phyloP scores from a whole-genome alignment of 2,329 filamentous ascomycete species.

The Colletotrichum graminicola region DNA sequence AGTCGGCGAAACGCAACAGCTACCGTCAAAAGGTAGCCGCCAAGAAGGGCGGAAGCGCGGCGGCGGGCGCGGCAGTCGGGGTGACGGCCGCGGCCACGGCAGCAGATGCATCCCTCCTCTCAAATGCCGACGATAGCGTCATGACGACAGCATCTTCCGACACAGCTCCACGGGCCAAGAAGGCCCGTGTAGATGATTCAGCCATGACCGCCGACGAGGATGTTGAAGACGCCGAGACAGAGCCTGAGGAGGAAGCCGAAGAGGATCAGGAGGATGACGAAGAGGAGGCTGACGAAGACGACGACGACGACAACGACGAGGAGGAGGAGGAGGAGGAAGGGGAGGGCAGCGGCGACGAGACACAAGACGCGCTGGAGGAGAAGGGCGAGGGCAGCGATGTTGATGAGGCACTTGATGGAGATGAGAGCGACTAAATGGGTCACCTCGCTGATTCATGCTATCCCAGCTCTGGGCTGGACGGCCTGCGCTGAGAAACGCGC shows the following conservation, averaged over 20 bases:
- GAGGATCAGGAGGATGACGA: conserved; percentile 60
- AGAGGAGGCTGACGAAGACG: conserved; percentile 58
- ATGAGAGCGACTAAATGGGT: conserved; percentile 65
- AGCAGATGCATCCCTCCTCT: conserved; percentile 48
- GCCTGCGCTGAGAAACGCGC: too few relatives aligned
- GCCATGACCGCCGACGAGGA: conserved; percentile 50
- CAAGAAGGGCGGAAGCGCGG: conserved; percentile 61
- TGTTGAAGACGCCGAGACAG: conserved; percentile 58
- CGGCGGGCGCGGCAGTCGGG: conserved; percentile 41
- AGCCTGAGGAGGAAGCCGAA: conserved; percentile 60
- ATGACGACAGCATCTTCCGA: conserved; percentile 47
- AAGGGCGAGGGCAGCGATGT: conserved; percentile 62
- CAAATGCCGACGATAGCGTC: conserved; percentile 50
- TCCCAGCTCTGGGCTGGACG: background rate
- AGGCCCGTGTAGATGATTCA: conserved; percentile 61
- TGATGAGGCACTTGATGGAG: conserved; percentile 73
- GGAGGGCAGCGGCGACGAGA: conserved; percentile 65
- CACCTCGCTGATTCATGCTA: background rate
- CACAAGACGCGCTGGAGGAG: conserved; percentile 65
- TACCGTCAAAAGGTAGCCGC: conserved; percentile 78
- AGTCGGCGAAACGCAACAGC: conserved; percentile 79
- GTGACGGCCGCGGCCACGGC: conserved; percentile 55
- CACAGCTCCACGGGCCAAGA: conserved; percentile 56
- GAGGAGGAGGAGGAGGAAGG: conserved; percentile 65
- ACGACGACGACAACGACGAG: conserved; percentile 62